Evolutionary conservation across 2,329 filamentous ascomycete genomes (phyloP).

Genomic region (Colletotrichum sp.): DNA sequence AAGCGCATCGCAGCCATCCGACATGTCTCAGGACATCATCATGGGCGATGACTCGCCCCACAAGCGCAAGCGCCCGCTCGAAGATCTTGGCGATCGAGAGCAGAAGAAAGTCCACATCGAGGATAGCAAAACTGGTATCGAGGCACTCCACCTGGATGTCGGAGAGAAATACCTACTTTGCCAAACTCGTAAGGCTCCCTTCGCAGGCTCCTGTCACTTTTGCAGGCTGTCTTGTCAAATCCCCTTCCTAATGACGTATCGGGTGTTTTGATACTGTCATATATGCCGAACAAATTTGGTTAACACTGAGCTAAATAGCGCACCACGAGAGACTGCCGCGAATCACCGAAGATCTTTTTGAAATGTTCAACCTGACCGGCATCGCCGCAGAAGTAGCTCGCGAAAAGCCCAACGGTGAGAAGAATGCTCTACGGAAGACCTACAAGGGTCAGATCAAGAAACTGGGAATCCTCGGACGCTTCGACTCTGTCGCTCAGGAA

Average conservation of each 20-base stretch:
- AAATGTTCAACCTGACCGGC: conserved; percentile 58
- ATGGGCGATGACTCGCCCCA: conserved; percentile 59
- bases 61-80: conserved; percentile 66
- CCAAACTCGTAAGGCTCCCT: conserved; percentile 70
- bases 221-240: conserved; percentile 14
- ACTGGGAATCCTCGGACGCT: conserved; percentile 65
- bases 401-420: conserved; percentile 68
- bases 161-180: conserved; percentile 71
- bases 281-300: conserved; percentile 37
- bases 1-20: conserved; percentile 48
- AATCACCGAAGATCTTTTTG: conserved; percentile 62
- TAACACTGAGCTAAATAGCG: conserved; percentile 52
- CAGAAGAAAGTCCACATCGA: conserved; percentile 69
- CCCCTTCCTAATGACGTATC: not conserved
- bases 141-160: conserved; percentile 70
- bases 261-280: conserved; percentile 23
- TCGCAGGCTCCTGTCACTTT: conserved; percentile 27
- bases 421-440: conserved; percentile 70
- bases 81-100: conserved; percentile 60
- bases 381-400: conserved; percentile 68
- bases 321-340: conserved; percentile 53
- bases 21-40: conserved; percentile 43
- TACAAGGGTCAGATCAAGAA: conserved; percentile 74
- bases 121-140: conserved; percentile 64
- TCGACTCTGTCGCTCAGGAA: conserved; percentile 60